These are phyloP conservation scores for Dactylella cylindrospora DNA, from an alignment of 2,329 filamentous ascomycete species.

Conservation along the genomic window DNA sequence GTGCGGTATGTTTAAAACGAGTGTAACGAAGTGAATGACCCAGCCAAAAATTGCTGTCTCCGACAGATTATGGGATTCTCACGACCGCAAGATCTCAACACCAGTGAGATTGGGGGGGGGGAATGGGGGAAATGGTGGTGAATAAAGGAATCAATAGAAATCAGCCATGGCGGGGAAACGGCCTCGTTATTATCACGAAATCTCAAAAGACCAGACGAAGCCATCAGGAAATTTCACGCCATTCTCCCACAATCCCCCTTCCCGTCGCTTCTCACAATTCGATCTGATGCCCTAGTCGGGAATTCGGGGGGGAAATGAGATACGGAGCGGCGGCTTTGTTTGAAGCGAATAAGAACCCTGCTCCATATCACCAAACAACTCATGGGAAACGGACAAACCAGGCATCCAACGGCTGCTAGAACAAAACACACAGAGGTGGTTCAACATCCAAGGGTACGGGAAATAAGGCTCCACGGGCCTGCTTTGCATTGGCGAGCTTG, in stretches of 20 bases:
- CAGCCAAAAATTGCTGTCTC: too few relatives aligned
- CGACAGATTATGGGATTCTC: too few relatives aligned
- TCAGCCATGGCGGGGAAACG: conserved; percentile 9
- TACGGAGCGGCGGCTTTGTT: conserved; percentile 39
- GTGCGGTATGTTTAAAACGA: too few relatives aligned
- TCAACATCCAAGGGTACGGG: too few relatives aligned
- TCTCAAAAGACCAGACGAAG: conserved; percentile 17
- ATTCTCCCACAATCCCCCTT: background rate
- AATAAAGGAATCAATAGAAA: background rate
- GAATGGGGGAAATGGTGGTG: conserved; percentile 1
- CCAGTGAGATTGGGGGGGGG: too few relatives aligned
- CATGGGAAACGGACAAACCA: background rate
- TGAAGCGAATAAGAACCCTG: conserved; percentile 42
- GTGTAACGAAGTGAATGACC: too few relatives aligned
- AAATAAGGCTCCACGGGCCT: too few relatives aligned
- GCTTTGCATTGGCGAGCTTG: too few relatives aligned
- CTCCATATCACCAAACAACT: conserved; percentile 22
- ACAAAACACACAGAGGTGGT: too few relatives aligned
- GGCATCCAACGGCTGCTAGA: conserved; percentile 23
- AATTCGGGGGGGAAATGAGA: conserved; percentile 30
- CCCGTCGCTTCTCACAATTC: background rate
- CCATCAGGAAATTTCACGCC: background rate
- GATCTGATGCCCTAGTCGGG: background rate
- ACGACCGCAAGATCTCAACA: too few relatives aligned
- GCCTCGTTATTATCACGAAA: conserved; percentile 29